phyloP scores from a whole-genome alignment of 192 early-diverging fungal species.

The Coemansia sp. region DNA sequence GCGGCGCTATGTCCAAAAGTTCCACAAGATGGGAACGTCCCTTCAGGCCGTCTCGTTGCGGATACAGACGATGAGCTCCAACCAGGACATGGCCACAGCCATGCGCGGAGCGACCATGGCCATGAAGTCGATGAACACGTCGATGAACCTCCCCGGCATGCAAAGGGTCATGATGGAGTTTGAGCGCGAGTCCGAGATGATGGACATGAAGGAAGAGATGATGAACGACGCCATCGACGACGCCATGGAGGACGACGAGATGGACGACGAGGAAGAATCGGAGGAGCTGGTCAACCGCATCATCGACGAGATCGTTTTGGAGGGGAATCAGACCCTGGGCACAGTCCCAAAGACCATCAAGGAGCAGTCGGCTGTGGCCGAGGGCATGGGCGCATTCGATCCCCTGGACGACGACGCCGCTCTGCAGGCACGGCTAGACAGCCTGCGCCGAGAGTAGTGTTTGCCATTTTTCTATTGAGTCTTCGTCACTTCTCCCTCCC shows the following conservation, averaged over 20 bases:
- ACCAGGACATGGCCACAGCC: constrained; percentile 94
- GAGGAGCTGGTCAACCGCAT: constrained; percentile 93
- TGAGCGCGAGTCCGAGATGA: constrained; percentile 89
- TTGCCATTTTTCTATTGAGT: background rate
- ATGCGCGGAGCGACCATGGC: constrained; percentile 94
- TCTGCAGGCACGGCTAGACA: constrained; percentile 86
- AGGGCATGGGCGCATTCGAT: constrained; percentile 11
- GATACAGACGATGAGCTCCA: constrained; percentile 82
- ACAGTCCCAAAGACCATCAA: constrained; percentile 56
- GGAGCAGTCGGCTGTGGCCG: constrained; percentile 54
- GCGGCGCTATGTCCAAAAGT: constrained; percentile 90
- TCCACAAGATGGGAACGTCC: constrained; percentile 93
- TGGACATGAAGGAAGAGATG: constrained; percentile 99
- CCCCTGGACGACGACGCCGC: constrained; percentile 65
- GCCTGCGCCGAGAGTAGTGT: constrained; percentile 78
- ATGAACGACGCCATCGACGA: constrained; percentile 98
- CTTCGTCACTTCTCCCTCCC: background rate
- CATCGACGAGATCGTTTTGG: constrained; percentile 94
- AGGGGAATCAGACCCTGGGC: constrained; percentile 44
- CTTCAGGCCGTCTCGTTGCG: constrained; percentile 85
- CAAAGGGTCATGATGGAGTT: constrained; percentile 98
- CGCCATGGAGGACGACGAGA: constrained; percentile 83
- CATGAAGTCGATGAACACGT: constrained; percentile 95
- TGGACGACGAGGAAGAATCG: constrained; percentile 88
- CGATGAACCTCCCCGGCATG: constrained; percentile 92